Percentiles rank a stretch among this genome's conserved stretches.
Evolutionary conservation across 495 filamentous ascomycete species (phyloP).

Genomic region (Massariosphaeria phaeospora): DNA sequence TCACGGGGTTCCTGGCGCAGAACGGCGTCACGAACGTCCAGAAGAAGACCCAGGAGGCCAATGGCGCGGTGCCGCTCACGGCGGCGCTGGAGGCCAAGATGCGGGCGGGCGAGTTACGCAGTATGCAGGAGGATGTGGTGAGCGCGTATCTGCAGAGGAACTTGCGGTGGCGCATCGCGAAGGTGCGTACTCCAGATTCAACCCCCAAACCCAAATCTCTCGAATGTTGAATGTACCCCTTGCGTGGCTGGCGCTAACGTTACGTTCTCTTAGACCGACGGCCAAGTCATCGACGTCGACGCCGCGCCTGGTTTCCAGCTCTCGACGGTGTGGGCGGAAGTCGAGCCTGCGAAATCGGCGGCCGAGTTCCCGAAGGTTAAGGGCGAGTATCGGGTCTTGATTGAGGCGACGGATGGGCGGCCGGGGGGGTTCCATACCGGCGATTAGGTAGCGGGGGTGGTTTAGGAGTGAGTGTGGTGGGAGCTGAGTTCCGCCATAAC

Average conservation of each 20-base stretch:
- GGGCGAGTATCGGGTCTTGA: constrained; percentile 10
- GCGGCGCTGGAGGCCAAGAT: constrained; percentile 46
- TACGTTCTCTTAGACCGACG: constrained; percentile 34
- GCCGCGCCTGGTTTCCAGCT: constrained; percentile 38
- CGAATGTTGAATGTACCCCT: too few species aligned
- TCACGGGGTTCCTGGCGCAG: constrained; percentile 43
- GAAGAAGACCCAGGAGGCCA: constrained; percentile 35
- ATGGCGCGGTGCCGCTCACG: constrained; percentile 56
- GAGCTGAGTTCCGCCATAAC: not conserved
- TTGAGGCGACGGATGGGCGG: constrained; percentile 13
- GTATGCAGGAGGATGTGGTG: constrained; percentile 43
- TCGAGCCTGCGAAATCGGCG: constrained; percentile 15
- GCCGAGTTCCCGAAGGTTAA: constrained; percentile 16
- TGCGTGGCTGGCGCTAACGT: not conserved
- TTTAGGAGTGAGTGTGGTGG: not conserved
- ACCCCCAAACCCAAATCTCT: too few species aligned
- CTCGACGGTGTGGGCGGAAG: constrained; percentile 38
- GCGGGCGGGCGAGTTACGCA: constrained; percentile 38
- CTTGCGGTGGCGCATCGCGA: constrained; percentile 42
- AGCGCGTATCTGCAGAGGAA: constrained; percentile 45
- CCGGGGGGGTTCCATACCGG: constrained; percentile 9
- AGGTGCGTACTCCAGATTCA: constrained; percentile 34
- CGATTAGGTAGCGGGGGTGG: not conserved
- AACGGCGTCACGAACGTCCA: not conserved
- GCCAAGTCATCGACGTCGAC: constrained; percentile 30